Base-by-base conservation (phyloP, 2,329 filamentous ascomycete genomes). In the Neurospora sp. region DNA sequence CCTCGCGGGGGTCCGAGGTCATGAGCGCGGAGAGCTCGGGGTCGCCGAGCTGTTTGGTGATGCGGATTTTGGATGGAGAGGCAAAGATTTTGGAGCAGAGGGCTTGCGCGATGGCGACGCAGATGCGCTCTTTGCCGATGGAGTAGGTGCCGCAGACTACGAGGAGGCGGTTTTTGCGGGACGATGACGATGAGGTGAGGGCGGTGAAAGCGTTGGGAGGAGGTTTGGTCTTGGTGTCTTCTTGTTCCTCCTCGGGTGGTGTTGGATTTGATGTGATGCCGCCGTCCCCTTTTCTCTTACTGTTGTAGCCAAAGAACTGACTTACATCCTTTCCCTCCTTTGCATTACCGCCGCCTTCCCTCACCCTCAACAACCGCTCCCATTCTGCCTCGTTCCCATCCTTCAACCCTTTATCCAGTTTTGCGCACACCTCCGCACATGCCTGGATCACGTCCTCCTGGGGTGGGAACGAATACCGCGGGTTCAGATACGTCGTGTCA, bases 101-200 rank as follows among this genome's bases (percentile, higher is more conserved):
- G 0, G 94, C 94, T 75, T 90, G 88, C 4, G 96, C 96, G 73
- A 99, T 97, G 62, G 93, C 94, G 39, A 97, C 85, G 78, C 95
- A 98, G 74, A 99, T 94, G 52, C 94, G 91, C 80, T 99, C 96
- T 81, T 99, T 99, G 77, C 96, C 96, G 76, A 99, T 99, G 75
- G 92, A 96, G 81, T 99, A 99, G 0, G 96, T 99, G 65, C 96
- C 96, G 71, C 97, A 96, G 6, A 99, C 88, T 5, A 99, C 92
- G 0, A 99, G 86, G 2, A 99, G 85, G 4, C 93, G 89, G 66
- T 92, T 89, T 6, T 62, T 68, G 73, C 69, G 17, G 36, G 15
- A 4, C 0, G 23, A 17, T 4, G 52, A 62, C 1, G 52, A 17
- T n/a, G 52, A 33, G 70, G 66, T 67, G 62, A 78, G 71, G 38